Evolutionary conservation across 75 land plant species (phyloP).

Genomic region (Pinus tabuliformis): DNA sequence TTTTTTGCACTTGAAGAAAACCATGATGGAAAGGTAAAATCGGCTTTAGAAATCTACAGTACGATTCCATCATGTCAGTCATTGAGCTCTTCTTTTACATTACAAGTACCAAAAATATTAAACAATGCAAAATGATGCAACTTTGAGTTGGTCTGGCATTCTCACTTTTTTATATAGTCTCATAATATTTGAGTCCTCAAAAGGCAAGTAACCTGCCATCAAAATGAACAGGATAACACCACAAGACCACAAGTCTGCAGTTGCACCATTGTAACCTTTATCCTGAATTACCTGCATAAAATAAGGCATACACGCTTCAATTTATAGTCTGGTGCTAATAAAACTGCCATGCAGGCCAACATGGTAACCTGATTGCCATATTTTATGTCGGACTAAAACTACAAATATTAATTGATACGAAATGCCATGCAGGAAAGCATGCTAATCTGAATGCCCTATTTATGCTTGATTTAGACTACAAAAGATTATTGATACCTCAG

Average conservation of each 20-base stretch:
- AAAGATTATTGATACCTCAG: slow-evolving; percentile 43
- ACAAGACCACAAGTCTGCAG: slow-evolving; percentile 92
- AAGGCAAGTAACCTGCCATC: slow-evolving; percentile 91
- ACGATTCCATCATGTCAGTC: too few relatives aligned
- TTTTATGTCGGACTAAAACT: too few relatives aligned
- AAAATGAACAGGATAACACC: slow-evolving; percentile 81
- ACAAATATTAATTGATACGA: too few relatives aligned
- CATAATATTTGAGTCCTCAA: slow-evolving; percentile 56
- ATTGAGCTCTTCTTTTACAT: too few relatives aligned
- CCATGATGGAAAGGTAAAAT: slow-evolving; percentile 85
- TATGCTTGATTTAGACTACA: not conserved
- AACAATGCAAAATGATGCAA: too few relatives aligned
- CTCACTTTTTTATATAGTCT: slow-evolving; percentile 59
- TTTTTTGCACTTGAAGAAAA: slow-evolving; percentile 82
- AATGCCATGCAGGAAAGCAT: not conserved
- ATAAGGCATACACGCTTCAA: too few relatives aligned
- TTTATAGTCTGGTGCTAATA: too few relatives aligned
- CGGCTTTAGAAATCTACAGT: slow-evolving; percentile 77
- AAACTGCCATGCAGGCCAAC: too few relatives aligned
- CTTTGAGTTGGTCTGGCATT: not conserved
- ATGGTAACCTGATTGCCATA: too few relatives aligned
- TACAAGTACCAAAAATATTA: too few relatives aligned
- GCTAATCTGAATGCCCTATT: not conserved
- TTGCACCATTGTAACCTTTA: slow-evolving; percentile 86
- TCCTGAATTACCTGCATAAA: slow-evolving; percentile 43